Evolutionary conservation across 345 rosid species (phyloP).

Genomic region (Punica granatum): DNA sequence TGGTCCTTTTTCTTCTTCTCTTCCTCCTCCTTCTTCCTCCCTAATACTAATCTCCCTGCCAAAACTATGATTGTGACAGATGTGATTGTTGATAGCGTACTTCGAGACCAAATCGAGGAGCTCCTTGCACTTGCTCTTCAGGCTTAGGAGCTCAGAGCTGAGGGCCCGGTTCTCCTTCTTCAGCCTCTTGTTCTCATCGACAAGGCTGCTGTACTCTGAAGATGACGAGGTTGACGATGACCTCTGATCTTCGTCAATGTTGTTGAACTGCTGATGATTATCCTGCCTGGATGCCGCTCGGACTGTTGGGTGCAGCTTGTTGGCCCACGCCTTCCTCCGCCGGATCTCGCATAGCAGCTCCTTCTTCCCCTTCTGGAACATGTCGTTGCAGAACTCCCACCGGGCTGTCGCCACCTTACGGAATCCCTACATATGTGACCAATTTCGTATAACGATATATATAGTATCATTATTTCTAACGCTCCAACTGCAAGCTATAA

Average conservation of each 20-base stretch:
- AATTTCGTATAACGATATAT: too few relatives aligned
- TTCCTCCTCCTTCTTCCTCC: constrained; percentile 35
- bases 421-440: constrained; percentile 26
- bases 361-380: constrained; percentile 28
- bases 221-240: constrained; percentile 76
- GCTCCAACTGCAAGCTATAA: neutral
- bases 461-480: too few relatives aligned
- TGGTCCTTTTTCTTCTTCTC: constrained; percentile 27
- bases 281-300: neutral
- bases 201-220: constrained; percentile 40
- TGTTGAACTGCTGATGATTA: neutral
- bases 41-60: constrained; percentile 20
- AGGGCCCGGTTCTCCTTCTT: constrained; percentile 58
- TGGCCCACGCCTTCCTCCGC: constrained; percentile 39
- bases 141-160: constrained; percentile 67
- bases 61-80: neutral
- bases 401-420: constrained; percentile 36
- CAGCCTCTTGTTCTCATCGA: constrained; percentile 81
- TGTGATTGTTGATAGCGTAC: neutral
- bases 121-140: constrained; percentile 75
- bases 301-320: neutral
- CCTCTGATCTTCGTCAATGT: constrained; percentile 42
- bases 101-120: constrained; percentile 54
- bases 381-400: constrained; percentile 51
- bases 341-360: constrained; percentile 32